Evolutionary conservation across 495 filamentous ascomycete genomes (phyloP), one percentile per base, ranked within the genome.

Genomic region (Penicillium argentinense): DNA sequence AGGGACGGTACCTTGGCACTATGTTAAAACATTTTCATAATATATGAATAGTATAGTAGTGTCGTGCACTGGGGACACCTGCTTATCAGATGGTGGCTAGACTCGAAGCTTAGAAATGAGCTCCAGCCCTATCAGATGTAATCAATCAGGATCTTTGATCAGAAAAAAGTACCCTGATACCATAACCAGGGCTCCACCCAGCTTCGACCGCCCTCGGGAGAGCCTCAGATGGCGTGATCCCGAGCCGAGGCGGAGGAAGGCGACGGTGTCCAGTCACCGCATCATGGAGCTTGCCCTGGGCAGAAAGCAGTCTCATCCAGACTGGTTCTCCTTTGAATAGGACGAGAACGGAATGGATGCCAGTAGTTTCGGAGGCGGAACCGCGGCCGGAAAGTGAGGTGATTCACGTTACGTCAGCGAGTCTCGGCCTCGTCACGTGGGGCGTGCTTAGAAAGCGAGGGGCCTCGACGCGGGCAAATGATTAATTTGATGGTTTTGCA

Each of bases 401-500:
- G 46, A 50, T 49, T 5, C 6, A 6, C 32, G 32, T 30, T 34
- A 34, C 33, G n/a, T 18, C 14, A 36, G 17, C 41, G 8, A 56
- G 53, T 57, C 59, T 53, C 47, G 56, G 23, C 59, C 53, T 9
- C 21, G 12, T 46, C 59, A 60, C 56, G 59, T 60, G 59, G 25
- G 7, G 11, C 1, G 12, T 63, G 59, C 47, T 63, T 63, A 63
- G 59, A 57, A 63, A 63, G 50, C 59, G 47, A 56, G 45, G 50
- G 53, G 55, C 46, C 58, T 61, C 51, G 59, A 59, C 46, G 51
- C 49, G 36, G 49, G 36, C 45, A 49, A 49, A 49, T 59, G 56
- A 63, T 48, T 62, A 56, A 59, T 55, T 48, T 42, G 38, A 19
- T 40, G n/a, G n/a, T n/a, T n/a, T 14, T 28, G 5, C 37, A 9